Base-by-base conservation (phyloP, 495 filamentous ascomycete genomes). In the Penicillium mononematosum region DNA sequence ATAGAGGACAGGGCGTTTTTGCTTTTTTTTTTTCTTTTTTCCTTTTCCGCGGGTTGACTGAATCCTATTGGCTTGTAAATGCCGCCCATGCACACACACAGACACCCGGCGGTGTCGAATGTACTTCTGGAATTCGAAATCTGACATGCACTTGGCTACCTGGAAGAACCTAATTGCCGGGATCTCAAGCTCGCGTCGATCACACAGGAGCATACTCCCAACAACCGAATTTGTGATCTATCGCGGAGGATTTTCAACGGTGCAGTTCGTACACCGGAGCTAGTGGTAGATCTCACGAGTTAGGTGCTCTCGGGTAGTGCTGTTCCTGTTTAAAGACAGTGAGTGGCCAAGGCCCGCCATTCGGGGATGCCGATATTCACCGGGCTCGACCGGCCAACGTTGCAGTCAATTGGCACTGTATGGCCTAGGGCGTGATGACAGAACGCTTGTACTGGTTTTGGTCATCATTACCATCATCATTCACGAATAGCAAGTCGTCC, bases 231-330 rank as follows among this genome's bases (percentile, higher is more conserved):
- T 50, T 56, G 34, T 50, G 65, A 65, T 65, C 52, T 63, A 63
- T 68, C 65, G 58, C 20, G 52, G 58, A 65, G 59, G 57, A 59
- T 63, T 60, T 68, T 39, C 59, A 68, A 68, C 59, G 65, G 65
- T 45, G 50, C 49, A 32, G 42, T 41, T 52, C 55, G 47, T 52
- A 44, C 22, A 22, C 11, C 38, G 39, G 27, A 47, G 51, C 22
- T 52, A 52, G 50, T 43, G 32, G 52, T 49, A 43, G 45, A 56
- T 55, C 53, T 47, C 44, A 45, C 32, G 19, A 41, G 32, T 38
- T 17, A 19, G 16, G 53, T 20, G 29, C 19, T 32, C 45, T 20
- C n/a, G 16, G n/a, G 9, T 32, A 20, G 45, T 24, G n/a, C n/a
- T 31, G 16, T 31, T 46, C 19, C 9, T 5, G 20, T 4, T 42